Evolutionary conservation across 2,329 filamentous ascomycete species (phyloP).

Genomic region (Paramyrothecium roridum): DNA sequence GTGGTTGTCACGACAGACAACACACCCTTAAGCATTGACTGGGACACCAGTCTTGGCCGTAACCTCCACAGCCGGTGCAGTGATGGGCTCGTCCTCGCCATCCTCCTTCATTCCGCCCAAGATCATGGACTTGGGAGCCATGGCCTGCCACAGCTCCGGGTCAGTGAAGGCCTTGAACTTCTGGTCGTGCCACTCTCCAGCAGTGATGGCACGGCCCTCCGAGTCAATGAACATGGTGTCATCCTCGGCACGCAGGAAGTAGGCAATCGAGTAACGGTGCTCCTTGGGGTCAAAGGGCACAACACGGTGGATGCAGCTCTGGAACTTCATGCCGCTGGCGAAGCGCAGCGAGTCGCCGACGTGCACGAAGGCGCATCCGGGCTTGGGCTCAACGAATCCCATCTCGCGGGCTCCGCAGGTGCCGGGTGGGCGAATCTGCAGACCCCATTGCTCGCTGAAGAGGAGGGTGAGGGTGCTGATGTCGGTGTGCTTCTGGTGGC

Average conservation of each 20-base stretch:
- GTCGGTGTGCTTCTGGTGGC: slow-evolving; percentile 57
- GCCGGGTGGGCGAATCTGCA: slow-evolving; percentile 50
- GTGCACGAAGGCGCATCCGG: slow-evolving; percentile 52
- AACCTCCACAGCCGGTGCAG: background rate
- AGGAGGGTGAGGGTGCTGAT: slow-evolving; percentile 53
- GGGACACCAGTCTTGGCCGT: background rate
- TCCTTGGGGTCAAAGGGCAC: slow-evolving; percentile 48
- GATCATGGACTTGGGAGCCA: slow-evolving; percentile 45
- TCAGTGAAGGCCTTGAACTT: slow-evolving; percentile 50
- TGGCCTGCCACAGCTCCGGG: slow-evolving; percentile 40
- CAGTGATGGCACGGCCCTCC: slow-evolving; percentile 50
- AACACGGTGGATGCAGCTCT: slow-evolving; percentile 56
- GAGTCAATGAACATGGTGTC: slow-evolving; percentile 53
- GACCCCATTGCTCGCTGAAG: slow-evolving; percentile 54
- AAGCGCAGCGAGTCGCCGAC: slow-evolving; percentile 59
- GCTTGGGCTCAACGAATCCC: slow-evolving; percentile 50
- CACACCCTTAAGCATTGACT: slow-evolving; percentile 3
- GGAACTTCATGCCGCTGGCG: slow-evolving; percentile 48
- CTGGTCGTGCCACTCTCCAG: slow-evolving; percentile 52
- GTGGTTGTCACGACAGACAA: too few relatives aligned
- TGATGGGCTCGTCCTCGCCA: slow-evolving; percentile 14
- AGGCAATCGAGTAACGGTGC: slow-evolving; percentile 57
- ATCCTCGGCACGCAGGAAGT: slow-evolving; percentile 55
- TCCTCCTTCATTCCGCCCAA: slow-evolving; percentile 48
- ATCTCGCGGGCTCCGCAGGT: slow-evolving; percentile 39